Conservation (phyloP, 2,329 filamentous ascomycete genomes). For the Chaetomium strumarium region DNA sequence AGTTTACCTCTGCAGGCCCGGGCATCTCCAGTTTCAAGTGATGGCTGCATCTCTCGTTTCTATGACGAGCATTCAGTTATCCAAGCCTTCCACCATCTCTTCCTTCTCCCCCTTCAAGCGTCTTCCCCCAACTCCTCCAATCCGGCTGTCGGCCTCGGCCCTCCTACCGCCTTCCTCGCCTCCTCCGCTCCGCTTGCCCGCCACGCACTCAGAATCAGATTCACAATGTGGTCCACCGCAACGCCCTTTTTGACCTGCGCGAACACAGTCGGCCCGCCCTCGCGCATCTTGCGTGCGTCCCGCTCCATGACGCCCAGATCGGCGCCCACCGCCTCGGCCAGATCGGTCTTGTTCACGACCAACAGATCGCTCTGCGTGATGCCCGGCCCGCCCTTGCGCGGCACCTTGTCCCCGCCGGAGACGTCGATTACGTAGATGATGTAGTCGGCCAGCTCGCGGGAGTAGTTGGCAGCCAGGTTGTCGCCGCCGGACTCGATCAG, state of each 20-base stretch:
- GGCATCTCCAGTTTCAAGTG: too few relatives aligned
- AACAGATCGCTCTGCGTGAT: slow-evolving; percentile 95
- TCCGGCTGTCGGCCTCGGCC: slow-evolving; percentile 52
- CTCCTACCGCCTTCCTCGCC: slow-evolving; percentile 47
- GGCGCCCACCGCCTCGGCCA: slow-evolving; percentile 84
- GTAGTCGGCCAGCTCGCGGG: slow-evolving; percentile 87
- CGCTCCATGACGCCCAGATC: slow-evolving; percentile 91
- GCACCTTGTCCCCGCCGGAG: slow-evolving; percentile 92
- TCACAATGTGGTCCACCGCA: slow-evolving; percentile 79
- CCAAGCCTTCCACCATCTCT: background rate
- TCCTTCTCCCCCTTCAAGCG: background rate
- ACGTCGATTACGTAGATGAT: slow-evolving; percentile 99
- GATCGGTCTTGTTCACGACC: slow-evolving; percentile 94
- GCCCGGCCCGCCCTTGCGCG: slow-evolving; percentile 88
- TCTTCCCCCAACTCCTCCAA: slow-evolving; percentile 39
- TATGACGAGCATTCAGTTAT: background rate
- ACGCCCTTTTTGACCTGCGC: slow-evolving; percentile 93
- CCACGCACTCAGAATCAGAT: slow-evolving; percentile 87
- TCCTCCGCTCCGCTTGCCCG: slow-evolving; percentile 76
- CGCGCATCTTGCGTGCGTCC: slow-evolving; percentile 88
- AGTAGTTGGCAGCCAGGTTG: slow-evolving; percentile 96
- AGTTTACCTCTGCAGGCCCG: background rate
- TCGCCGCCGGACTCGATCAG: slow-evolving; percentile 95
- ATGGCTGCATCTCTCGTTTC: too few relatives aligned
- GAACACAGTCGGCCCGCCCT: slow-evolving; percentile 92